These are phyloP conservation scores for Marasmius oreades DNA, from an alignment of 1,284 basidiomycete species.

Conservation along the genomic window DNA sequence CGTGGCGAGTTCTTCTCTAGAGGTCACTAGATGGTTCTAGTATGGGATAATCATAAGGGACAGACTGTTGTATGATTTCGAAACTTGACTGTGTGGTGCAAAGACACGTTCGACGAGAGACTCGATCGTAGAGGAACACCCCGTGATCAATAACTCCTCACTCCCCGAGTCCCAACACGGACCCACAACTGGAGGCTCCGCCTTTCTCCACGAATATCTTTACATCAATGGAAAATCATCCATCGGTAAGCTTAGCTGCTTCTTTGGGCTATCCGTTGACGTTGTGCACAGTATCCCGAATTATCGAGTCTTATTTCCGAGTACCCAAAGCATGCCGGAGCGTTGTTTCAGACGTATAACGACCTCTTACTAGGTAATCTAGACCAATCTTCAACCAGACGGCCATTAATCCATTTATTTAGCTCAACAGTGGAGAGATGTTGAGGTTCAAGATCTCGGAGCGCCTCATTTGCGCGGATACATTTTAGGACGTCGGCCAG, in stretches of 20 bases:
- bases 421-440: constrained; percentile 71
- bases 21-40: too few species aligned
- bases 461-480: constrained; percentile 50
- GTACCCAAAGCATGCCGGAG: constrained; percentile 49
- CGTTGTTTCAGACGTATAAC: constrained; percentile 60
- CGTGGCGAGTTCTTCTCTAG: too few species aligned
- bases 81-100: too few species aligned
- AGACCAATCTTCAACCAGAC: not conserved
- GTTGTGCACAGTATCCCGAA: constrained; percentile 26
- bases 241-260: constrained; percentile 23
- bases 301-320: constrained; percentile 38
- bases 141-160: too few species aligned
- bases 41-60: too few species aligned
- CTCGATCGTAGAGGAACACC: too few species aligned
- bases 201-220: too few species aligned
- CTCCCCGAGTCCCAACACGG: too few species aligned
- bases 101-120: too few species aligned
- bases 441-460: constrained; percentile 57
- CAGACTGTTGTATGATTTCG: too few species aligned
- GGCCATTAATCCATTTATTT: constrained; percentile 2
- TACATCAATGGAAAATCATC: constrained; percentile 33
- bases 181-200: too few species aligned
- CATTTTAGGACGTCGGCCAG: constrained; percentile 55
- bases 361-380: constrained; percentile 46
- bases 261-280: not conserved